A percentile compares a stretch with the other conserved stretches of the same genome.
Conservation (phyloP, 352 stramenopile genomes). For the Phytophthora colocasiae region DNA sequence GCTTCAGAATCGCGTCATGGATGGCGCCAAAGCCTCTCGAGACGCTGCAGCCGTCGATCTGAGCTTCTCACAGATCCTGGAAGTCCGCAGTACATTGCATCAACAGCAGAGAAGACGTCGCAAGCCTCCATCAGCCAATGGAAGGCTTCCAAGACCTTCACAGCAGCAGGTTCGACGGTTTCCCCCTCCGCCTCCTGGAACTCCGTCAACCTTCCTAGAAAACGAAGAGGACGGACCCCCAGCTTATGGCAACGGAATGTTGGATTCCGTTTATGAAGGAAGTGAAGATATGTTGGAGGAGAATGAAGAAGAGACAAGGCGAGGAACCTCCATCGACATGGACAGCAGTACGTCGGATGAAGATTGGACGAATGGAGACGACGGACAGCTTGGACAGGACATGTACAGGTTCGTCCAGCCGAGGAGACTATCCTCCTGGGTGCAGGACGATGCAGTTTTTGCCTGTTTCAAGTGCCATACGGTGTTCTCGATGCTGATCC, state of each 20-base stretch:
- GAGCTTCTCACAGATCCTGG: conserved; percentile 84
- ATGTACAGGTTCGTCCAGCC: conserved; percentile 89
- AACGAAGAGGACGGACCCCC: conserved; percentile 23
- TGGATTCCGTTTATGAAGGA: conserved; percentile 69
- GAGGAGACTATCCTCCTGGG: conserved; percentile 78
- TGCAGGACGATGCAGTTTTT: conserved; percentile 87
- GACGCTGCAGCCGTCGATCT: conserved; percentile 61
- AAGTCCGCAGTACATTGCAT: conserved; percentile 65
- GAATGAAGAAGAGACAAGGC: conserved; percentile 15
- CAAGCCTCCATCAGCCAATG: conserved; percentile 24
- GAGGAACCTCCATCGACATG: conserved; percentile 12
- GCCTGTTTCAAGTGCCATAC: conserved; percentile 89
- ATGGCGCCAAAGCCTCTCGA: conserved; percentile 40
- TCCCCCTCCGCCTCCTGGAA: conserved; percentile 15
- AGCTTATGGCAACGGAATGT: conserved; percentile 43
- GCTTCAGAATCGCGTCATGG: conserved; percentile 40
- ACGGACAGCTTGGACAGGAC: conserved; percentile 61
- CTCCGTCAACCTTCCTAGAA: conserved; percentile 21
- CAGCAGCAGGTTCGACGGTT: conserved; percentile 12
- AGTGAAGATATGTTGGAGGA: conserved; percentile 53
- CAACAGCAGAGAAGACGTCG: conserved; percentile 43
- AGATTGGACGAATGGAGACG: conserved; percentile 63
- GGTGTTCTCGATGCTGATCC: conserved; percentile 79
- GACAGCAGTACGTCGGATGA: conserved; percentile 62
- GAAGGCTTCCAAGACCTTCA: background rate